Percentiles rank a stretch among this genome's conserved stretches.
These are phyloP conservation scores for Metarhizium rileyi DNA, from an alignment of 2,329 filamentous ascomycete species.

Conservation along the genomic window DNA sequence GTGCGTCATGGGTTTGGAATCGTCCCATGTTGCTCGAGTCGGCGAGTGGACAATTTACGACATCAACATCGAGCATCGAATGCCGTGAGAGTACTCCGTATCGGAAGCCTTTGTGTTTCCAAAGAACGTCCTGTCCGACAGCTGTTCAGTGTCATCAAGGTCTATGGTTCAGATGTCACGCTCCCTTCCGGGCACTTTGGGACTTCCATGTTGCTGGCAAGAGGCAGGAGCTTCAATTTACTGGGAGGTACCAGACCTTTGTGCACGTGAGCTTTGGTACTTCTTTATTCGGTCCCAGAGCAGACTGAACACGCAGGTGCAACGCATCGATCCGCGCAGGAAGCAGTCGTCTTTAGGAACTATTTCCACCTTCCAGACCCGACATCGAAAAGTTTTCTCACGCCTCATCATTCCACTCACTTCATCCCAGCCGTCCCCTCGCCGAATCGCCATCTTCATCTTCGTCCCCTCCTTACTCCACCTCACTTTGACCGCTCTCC, in stretches of 20 bases:
- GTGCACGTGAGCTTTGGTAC: not conserved
- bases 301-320: not conserved
- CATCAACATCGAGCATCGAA: too few species aligned
- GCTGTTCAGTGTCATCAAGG: too few species aligned
- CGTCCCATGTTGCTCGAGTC: not conserved
- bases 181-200: too few species aligned
- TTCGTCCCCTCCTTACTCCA: constrained; percentile 1
- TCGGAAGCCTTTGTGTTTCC: too few species aligned
- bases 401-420: not conserved
- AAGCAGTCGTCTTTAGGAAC: not conserved
- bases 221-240: not conserved
- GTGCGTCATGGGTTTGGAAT: not conserved
- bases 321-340: not conserved
- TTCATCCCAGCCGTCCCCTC: not conserved
- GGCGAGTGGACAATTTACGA: too few species aligned
- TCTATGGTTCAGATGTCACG: too few species aligned
- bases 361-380: not conserved
- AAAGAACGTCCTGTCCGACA: too few species aligned
- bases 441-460: not conserved
- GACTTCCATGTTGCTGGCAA: not conserved
- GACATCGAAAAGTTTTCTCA: not conserved
- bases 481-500: constrained; percentile 2
- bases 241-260: not conserved
- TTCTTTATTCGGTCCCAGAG: not conserved
- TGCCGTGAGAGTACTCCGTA: too few species aligned